Conservation (phyloP, 2,329 filamentous ascomycete species). For the Hysterium pulicare region DNA sequence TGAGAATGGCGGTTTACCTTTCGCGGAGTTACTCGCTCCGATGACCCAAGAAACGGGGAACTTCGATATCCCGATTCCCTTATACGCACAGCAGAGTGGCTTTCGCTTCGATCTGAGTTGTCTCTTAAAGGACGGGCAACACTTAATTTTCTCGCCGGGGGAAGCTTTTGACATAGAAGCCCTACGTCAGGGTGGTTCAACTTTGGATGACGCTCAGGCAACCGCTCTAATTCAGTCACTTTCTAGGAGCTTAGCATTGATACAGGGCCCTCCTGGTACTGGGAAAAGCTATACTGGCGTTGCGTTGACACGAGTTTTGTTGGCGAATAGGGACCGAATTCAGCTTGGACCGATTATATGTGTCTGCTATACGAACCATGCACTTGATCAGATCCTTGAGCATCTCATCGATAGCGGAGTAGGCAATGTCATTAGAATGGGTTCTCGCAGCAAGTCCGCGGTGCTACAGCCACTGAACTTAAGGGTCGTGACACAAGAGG, state of each 20-base stretch:
- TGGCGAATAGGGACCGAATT: slow-evolving; percentile 40
- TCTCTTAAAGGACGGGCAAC: slow-evolving; percentile 10
- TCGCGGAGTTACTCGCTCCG: slow-evolving; percentile 2
- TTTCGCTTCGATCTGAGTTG: slow-evolving; percentile 50
- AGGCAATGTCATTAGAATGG: slow-evolving; percentile 58
- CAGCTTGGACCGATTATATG: slow-evolving; percentile 45
- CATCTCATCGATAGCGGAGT: slow-evolving; percentile 51
- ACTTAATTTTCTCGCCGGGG: slow-evolving; percentile 23
- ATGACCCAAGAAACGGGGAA: not conserved
- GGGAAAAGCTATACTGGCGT: slow-evolving; percentile 62
- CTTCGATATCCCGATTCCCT: slow-evolving; percentile 43
- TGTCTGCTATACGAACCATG: slow-evolving; percentile 51
- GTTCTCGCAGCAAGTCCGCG: slow-evolving; percentile 55
- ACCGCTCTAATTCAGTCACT: slow-evolving; percentile 52
- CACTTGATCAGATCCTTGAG: slow-evolving; percentile 57
- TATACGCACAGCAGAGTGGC: slow-evolving; percentile 47
- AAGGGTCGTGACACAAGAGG: not conserved
- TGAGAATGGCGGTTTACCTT: slow-evolving; percentile 8
- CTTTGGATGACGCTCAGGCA: slow-evolving; percentile 50
- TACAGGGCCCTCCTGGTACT: slow-evolving; percentile 67
- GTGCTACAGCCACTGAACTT: not conserved
- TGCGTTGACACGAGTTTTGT: slow-evolving; percentile 52
- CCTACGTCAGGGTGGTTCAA: slow-evolving; percentile 33
- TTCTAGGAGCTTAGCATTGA: slow-evolving; percentile 50
- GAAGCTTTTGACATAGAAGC: slow-evolving; percentile 17